These are phyloP conservation scores for Picea abies DNA, from an alignment of 83 land plant genomes.

Conservation along the genomic window DNA sequence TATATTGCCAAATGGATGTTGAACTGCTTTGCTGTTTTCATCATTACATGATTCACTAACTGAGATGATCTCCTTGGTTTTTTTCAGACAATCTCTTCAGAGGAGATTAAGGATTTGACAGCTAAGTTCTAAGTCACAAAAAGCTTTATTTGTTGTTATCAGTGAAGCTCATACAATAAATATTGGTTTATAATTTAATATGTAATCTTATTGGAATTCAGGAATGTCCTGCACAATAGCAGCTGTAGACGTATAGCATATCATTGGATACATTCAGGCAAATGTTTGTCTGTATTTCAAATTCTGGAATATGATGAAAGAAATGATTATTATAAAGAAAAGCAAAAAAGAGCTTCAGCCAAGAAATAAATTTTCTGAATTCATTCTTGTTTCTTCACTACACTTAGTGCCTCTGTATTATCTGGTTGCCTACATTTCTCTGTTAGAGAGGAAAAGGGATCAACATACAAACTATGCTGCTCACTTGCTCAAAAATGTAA, in stretches of 20 bases:
- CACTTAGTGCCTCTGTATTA: neutral
- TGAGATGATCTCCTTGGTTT: neutral
- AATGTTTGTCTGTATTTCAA: neutral
- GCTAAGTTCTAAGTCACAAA: neutral
- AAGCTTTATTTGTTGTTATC: neutral
- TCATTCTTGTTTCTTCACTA: neutral
- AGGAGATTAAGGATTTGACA: neutral
- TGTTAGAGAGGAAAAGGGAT: neutral
- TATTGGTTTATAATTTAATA: neutral
- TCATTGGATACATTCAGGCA: neutral
- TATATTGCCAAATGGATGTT: neutral
- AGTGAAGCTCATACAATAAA: neutral
- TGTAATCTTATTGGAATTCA: neutral
- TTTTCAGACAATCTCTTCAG: conserved; percentile 2
- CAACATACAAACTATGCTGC: neutral
- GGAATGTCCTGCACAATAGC: neutral
- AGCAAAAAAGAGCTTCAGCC: neutral
- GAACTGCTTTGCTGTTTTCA: neutral
- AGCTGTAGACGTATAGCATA: neutral
- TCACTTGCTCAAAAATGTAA: neutral
- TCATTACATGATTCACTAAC: neutral
- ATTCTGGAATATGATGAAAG: neutral
- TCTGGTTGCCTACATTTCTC: neutral
- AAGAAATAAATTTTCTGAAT: neutral
- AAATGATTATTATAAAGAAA: neutral